These are phyloP conservation scores for Pyrenochaeta sp. DNA, from an alignment of 2,329 filamentous ascomycete genomes.

Conservation along the genomic window DNA sequence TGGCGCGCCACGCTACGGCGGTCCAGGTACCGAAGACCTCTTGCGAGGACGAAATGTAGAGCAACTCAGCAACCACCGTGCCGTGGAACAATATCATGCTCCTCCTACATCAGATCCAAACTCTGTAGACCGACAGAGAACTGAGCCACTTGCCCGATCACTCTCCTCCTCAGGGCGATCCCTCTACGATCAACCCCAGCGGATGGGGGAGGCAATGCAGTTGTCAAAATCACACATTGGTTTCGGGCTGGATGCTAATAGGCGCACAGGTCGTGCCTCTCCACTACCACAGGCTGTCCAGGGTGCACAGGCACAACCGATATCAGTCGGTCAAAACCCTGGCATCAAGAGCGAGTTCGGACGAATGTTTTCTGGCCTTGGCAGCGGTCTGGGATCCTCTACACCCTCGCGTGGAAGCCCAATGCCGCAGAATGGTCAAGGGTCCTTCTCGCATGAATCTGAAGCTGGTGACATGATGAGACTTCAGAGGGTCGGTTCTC, in stretches of 20 bases:
- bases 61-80: conserved; percentile 39
- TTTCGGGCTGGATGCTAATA: conserved; percentile 75
- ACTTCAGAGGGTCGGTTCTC: conserved; percentile 46
- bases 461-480: conserved; percentile 40
- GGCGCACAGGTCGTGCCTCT: conserved; percentile 82
- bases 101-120: conserved; percentile 49
- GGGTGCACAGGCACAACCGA: conserved; percentile 81
- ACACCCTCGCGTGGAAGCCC: conserved; percentile 64
- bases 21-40: conserved; percentile 37
- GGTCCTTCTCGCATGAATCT: conserved; percentile 33
- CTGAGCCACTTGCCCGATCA: conserved; percentile 44
- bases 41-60: conserved; percentile 43
- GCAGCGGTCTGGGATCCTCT: conserved; percentile 67
- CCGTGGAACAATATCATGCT: conserved; percentile 48
- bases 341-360: conserved; percentile 95
- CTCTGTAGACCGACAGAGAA: conserved; percentile 41
- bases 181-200: conserved; percentile 48
- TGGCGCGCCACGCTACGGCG: conserved; percentile 30
- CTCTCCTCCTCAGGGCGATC: conserved; percentile 43
- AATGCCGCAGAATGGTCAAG: conserved; percentile 45
- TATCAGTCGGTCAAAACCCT: conserved; percentile 80
- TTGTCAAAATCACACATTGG: conserved; percentile 74
- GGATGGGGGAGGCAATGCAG: conserved; percentile 62
- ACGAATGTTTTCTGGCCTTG: conserved; percentile 94
- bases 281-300: conserved; percentile 93